Evolutionary conservation across 176 grass and related monocot genomes (phyloP).

Genomic region (Urochloa ruziziensis): DNA sequence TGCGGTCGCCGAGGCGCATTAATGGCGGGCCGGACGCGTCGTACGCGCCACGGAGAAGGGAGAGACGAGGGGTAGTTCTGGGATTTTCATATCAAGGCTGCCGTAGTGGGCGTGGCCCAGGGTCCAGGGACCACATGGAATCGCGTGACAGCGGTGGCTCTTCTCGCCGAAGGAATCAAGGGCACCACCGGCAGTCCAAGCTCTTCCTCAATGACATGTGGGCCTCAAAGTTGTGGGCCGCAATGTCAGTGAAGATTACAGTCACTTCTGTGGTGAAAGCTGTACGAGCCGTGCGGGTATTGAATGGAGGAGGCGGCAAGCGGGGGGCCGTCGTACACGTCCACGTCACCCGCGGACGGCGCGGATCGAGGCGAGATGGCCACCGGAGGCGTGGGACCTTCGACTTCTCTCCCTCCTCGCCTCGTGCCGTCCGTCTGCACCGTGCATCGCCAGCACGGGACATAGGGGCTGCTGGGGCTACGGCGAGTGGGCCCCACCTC

Average conservation of each 20-base stretch:
- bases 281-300: background rate
- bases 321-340: slow-evolving; percentile 1
- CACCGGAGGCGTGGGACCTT: background rate
- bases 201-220: rapidly evolving
- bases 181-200: rapidly evolving
- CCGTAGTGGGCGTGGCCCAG: background rate
- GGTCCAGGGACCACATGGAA: too few species aligned
- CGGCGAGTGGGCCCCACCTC: background rate
- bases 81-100: background rate
- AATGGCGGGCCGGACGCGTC: background rate
- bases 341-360: background rate
- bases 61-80: background rate
- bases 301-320: background rate
- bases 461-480: background rate
- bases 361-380: background rate
- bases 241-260: rapidly evolving
- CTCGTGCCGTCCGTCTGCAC: too few species aligned
- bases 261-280: rapidly evolving
- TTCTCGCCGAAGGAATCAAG: too few species aligned
- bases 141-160: background rate
- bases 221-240: rapidly evolving
- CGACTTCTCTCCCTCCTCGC: background rate
- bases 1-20: background rate
- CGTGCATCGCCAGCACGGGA: too few species aligned
- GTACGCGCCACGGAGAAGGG: background rate